Conservation (phyloP, 164 flowering plant species). For the Malania oleifera region DNA sequence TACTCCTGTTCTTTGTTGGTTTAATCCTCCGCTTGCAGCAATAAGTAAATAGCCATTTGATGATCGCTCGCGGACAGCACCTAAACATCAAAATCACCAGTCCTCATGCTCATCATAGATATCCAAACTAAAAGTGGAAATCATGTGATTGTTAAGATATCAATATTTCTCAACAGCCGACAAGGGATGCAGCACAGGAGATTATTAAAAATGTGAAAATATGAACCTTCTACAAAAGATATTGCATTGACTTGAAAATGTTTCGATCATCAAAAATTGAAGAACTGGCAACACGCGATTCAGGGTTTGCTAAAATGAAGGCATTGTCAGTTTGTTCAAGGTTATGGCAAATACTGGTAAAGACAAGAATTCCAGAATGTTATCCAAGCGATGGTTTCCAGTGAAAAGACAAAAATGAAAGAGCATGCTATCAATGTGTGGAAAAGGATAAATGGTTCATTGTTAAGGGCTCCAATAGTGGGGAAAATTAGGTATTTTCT, state of each 20-base stretch:
- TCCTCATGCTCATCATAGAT: not conserved
- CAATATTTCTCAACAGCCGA: not conserved
- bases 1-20: constrained; percentile 98
- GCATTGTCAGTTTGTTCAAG: not conserved
- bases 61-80: constrained; percentile 48
- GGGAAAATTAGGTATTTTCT: no score
- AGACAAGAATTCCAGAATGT: not conserved
- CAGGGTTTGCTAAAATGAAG: not conserved
- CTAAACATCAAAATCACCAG: constrained; percentile 30
- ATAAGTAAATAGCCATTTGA: constrained; percentile 94
- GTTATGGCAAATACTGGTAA: not conserved
- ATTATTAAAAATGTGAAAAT: not conserved
- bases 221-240: not conserved
- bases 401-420: not conserved
- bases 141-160: not conserved
- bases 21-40: constrained; percentile 96
- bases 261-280: not conserved
- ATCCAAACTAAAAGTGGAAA: not conserved
- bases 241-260: not conserved
- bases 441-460: no score
- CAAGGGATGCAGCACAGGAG: not conserved
- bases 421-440: no score
- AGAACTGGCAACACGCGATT: not conserved
- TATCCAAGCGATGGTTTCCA: not conserved
- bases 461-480: not conserved